Base-by-base conservation (phyloP, 2,329 filamentous ascomycete species). In the Microcyclospora pomicola region DNA sequence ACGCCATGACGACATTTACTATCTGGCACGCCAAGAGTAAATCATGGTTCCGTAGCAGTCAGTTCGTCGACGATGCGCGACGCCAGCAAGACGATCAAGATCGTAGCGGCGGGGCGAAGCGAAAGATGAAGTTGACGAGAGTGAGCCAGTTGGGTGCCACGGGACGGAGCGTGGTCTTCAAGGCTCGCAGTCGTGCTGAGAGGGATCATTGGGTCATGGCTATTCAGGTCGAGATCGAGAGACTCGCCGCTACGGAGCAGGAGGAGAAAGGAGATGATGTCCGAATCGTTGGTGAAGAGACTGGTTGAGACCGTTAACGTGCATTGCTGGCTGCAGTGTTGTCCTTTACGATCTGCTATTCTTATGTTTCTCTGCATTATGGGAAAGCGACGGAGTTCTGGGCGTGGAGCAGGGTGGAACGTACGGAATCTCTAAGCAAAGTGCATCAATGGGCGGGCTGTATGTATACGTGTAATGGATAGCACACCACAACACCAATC, bases 171-270 rank as follows among this genome's bases (percentile, higher is more conserved):
- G 69, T 79, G 35, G 76, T 81, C 10, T 81, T 81, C 52, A 75
- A 76, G 50, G 70, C 76, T 28, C 65, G 76, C 37, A 77, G 71
- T 54, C 63, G 77, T 9, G 68, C 75, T 1, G 77, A 81, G 55
- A 67, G 76, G 42, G 77, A 81, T 57, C 70, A 75, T 47, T 81
- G 77, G 77, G 77, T 81, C 15, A 57, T 80, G 53, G 74, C 68
- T 28, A 73, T 80, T 41, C 70, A 70, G 37, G 73, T 73, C 43
- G 77, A 80, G 60, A 80, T 80, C 53, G 76, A 80, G 59, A 60
- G 73, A 35, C 52, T 75, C 41, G 66, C 67, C 27, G 43, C 42
- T 10, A 39, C 46, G 39, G 60, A 56, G 11, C 66, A 69, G 43
- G 71, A 75, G 48, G 61, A 40, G 34, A 57, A 64, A 35, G 58